Conservation (phyloP, 257 asterid genomes). For the Eustoma russellianum region DNA sequence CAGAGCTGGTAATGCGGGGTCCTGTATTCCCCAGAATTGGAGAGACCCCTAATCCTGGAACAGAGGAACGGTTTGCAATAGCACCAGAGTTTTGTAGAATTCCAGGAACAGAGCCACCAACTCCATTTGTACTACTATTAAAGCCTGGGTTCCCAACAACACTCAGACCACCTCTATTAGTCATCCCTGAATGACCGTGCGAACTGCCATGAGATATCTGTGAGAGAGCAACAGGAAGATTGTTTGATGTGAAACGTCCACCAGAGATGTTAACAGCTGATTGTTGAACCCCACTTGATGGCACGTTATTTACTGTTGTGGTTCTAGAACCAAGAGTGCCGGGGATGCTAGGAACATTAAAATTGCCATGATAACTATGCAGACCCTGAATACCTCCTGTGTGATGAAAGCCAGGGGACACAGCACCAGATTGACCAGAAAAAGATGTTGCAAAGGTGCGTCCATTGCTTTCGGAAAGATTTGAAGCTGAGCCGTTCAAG, state of each 20-base stretch:
- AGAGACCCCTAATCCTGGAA: constrained; percentile 78
- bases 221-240: constrained; percentile 72
- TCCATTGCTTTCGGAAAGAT: constrained; percentile 79
- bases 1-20: constrained; percentile 68
- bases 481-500: constrained; percentile 71
- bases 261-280: constrained; percentile 66
- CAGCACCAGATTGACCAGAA: constrained; percentile 91
- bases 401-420: constrained; percentile 79
- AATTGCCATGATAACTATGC: constrained; percentile 84
- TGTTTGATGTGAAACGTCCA: constrained; percentile 84
- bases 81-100: constrained; percentile 79
- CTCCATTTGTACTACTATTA: constrained; percentile 56
- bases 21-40: constrained; percentile 76
- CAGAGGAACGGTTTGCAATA: constrained; percentile 65
- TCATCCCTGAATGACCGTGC: constrained; percentile 86
- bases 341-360: constrained; percentile 73
- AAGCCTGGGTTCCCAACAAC: constrained; percentile 85
- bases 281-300: constrained; percentile 87
- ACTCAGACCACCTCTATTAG: constrained; percentile 71
- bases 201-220: constrained; percentile 90
- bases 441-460: constrained; percentile 78
- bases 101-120: constrained; percentile 94
- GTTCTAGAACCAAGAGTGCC: constrained; percentile 90
- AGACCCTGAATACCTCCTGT: constrained; percentile 85
- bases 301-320: constrained; percentile 63